Evolutionary conservation across 257 asterid genomes (phyloP), one percentile per base, ranked within the genome.

Genomic region (Solanum gracilifrons): DNA sequence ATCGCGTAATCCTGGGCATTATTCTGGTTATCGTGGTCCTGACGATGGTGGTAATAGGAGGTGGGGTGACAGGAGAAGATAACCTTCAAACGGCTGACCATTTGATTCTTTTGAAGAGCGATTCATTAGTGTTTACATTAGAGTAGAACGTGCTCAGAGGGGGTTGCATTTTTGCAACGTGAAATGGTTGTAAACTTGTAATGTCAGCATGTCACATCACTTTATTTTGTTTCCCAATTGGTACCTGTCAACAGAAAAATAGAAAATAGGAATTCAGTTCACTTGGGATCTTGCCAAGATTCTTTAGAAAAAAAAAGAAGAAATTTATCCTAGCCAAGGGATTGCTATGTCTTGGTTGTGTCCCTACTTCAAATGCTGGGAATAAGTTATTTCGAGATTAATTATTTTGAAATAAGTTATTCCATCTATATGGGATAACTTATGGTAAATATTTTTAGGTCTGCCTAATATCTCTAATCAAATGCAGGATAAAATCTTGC

Each of bases 11-110:
- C 33, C 79, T 39, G 90, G 66, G 86, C 75, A 89, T 73, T 90
- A 87, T 29, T 89, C 95, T 33, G 88, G 92, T 37, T 90, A 89
- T 85, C 89, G 87, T 41, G 94, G 94, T 39, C 90, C 89, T n/a
- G 77, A 88, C 37, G 72, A 88, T n/a, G 82, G 87, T 18, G 93
- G 94, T 23, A 88, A 86, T 89, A 89, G 90, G 85, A 88, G 96
- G 89, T 92, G 98, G 98, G 91, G 80, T 29, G 94, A 93, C 36
- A 39, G 92, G 48, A 91, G 98, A 87, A 92, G 92, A 72, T 69
- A 36, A 72, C 46, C 79, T 3, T 48, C 43, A 48, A 82, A 29
- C 43, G 85, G 71, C 29, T 82, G 85, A 16, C 69, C 29, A 29
- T 82, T 82, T 48, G 15, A 82, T 82, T 82, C 69, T 48, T 79